Evolutionary conservation across 305 asterid genomes (phyloP), one percentile per base, ranked within the genome.

Genomic region (Fraxinus sp.): DNA sequence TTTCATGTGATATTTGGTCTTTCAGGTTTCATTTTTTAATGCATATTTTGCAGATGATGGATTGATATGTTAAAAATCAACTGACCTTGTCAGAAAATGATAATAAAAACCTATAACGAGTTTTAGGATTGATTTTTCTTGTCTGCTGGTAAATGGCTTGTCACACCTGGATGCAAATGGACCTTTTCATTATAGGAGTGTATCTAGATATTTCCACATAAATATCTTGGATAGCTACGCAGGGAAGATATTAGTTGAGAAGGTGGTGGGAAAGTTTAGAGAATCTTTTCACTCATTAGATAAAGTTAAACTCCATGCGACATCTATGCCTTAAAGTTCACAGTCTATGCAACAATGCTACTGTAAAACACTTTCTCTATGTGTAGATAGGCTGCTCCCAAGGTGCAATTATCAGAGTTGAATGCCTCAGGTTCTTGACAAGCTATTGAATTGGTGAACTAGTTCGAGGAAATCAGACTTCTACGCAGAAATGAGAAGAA

Each of bases 361-460:
- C 74, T 66, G 16, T 18, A 26, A 24, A 66, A 7, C 36, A 24
- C 74, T 11, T 22, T 20, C 74, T 24, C 8, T 18, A 11, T 28
- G 7, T 66, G 74, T 28, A 66, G 36, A 66, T 30, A 26, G 36
- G 74, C 36, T 26, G 8, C 6, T 18, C 32, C 2, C 26, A 57
- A 57, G 68, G 68, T 57, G 68, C 26, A 57, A 57, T 57, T 57
- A 57, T 20, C 24, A 18, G 28, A 57, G 26, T 57, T n/a, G 24
- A 57, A 18, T 57, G 68, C 68, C 68, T n/a, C 11, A 18, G 68
- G 68, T 57, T 18, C 68, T 57, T 57, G 68, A 66, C 36, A 66
- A 28, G 36, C 10, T 55, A 24, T n/a, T 75, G 75, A 74, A 81
- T 30, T 41, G 16, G 10, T 82, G 68, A 32, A 46, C 81, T 79